These are phyloP conservation scores for Hansenula sp. DNA, from an alignment of 1,139 yeast species.

Conservation along the genomic window DNA sequence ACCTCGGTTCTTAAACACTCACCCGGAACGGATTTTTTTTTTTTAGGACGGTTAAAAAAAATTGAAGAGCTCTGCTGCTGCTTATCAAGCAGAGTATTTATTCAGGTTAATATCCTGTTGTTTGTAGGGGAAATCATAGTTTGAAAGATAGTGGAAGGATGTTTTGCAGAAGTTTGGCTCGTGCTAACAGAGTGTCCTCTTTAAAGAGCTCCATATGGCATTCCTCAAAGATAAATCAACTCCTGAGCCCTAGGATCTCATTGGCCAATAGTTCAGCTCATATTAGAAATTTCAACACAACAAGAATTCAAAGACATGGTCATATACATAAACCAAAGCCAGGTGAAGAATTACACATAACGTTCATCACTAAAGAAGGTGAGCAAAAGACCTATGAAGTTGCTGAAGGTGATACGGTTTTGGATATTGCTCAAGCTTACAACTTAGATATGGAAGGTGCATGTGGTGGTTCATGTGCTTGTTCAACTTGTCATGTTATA, in stretches of 20 bases:
- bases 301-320: slow-evolving; percentile 48
- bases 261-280: slow-evolving; percentile 14
- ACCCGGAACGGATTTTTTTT: neutral
- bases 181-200: neutral
- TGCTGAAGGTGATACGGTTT: slow-evolving; percentile 84
- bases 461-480: slow-evolving; percentile 98
- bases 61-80: neutral
- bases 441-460: slow-evolving; percentile 98
- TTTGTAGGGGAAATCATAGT: neutral
- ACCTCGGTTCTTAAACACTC: neutral
- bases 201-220: neutral
- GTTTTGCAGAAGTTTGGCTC: neutral
- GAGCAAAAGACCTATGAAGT: slow-evolving; percentile 76
- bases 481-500: slow-evolving; percentile 95
- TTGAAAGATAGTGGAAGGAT: neutral
- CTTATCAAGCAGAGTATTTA: slow-evolving; percentile 1
- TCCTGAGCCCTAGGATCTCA: neutral
- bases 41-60: neutral
- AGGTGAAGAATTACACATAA: slow-evolving; percentile 83
- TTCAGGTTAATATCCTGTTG: neutral
- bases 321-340: slow-evolving; percentile 87
- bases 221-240: neutral
- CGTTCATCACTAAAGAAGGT: slow-evolving; percentile 92
- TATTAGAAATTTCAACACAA: slow-evolving; percentile 19
- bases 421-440: slow-evolving; percentile 94